Conservation (phyloP, 176 grass and related monocot species). For the Oryza longistaminata region DNA sequence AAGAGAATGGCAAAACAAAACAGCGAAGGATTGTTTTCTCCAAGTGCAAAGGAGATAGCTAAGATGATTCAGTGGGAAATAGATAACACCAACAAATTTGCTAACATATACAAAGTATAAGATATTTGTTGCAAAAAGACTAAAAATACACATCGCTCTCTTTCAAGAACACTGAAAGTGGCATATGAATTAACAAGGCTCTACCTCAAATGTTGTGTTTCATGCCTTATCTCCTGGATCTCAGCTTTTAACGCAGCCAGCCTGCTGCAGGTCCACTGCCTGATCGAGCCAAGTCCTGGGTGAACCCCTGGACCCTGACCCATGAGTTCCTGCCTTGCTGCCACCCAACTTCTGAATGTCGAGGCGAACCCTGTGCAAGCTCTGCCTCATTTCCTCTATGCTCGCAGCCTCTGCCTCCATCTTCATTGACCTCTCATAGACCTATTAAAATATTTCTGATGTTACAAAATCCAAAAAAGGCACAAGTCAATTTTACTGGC, state of each 20-base stretch:
- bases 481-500: constrained; percentile 11
- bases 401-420: constrained; percentile 55
- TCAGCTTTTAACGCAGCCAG: constrained; percentile 71
- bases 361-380: constrained; percentile 51
- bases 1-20: constrained; percentile 4
- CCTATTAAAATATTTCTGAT: constrained; percentile 35
- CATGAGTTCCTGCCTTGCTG: constrained; percentile 65
- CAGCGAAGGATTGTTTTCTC: constrained; percentile 3
- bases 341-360: constrained; percentile 69
- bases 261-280: constrained; percentile 65
- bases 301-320: constrained; percentile 63
- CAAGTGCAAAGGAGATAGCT: background rate
- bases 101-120: background rate
- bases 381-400: constrained; percentile 59
- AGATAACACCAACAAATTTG: background rate
- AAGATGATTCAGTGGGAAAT: background rate
- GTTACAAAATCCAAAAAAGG: constrained; percentile 26
- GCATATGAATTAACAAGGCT: constrained; percentile 9
- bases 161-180: background rate
- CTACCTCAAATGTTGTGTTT: constrained; percentile 75
- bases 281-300: constrained; percentile 64
- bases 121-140: constrained; percentile 17
- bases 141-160: background rate
- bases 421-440: constrained; percentile 69
- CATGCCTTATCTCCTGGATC: constrained; percentile 64